Base-by-base conservation (phyloP, 1,284 basidiomycete species). In the Trametes versicolor region DNA sequence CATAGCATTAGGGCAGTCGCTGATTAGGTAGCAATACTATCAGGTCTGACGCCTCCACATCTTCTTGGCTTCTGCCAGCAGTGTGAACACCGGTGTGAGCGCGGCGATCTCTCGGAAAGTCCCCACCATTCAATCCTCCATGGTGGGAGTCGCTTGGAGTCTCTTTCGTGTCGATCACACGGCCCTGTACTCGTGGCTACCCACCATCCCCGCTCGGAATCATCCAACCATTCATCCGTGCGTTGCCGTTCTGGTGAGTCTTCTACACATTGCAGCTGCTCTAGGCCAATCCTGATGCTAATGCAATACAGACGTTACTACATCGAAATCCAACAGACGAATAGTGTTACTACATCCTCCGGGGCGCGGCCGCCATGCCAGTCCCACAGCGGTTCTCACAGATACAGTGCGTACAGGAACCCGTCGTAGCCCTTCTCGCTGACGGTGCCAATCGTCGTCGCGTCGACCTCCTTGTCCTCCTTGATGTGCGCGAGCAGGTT, bases 401-500 rank as follows among this genome's bases (percentile, higher is more conserved):
- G 61, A 29, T 62, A 62, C 21, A 62, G 47, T n/a, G 84, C 83
- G 69, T 86, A 89, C 57, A 87, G 69, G 74, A 88, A 88, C 0
- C 87, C 87, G 70, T 89, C 87, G 65, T 84, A 87, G 7, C 86
- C 86, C 71, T 87, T 90, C 71, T 86, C 85, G 23, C 87, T 87
- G 2, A 85, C 86, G 1, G 84, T 88, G 0, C 78, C 80, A n/a
- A 89, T 82, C 0, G 86, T 87, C 0, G 86, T 88, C 8, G 85
- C 85, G 19, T 89, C 87, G 0, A 88, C 82, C 25, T 85, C 85
- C 7, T 73, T 72, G 70, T 90, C 87, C 6, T 77, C 80, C 73
- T 87, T 81, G 21, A 91, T 70, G 23, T 78, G 74, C 29, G 76
- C 69, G 62, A 91, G 73, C 23, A 90, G 75, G 32, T 69, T 73